Evolutionary conservation across 1,139 yeast genomes (phyloP), one percentile per base, ranked within the genome.

Genomic region (Saccharomyces hybrid): DNA sequence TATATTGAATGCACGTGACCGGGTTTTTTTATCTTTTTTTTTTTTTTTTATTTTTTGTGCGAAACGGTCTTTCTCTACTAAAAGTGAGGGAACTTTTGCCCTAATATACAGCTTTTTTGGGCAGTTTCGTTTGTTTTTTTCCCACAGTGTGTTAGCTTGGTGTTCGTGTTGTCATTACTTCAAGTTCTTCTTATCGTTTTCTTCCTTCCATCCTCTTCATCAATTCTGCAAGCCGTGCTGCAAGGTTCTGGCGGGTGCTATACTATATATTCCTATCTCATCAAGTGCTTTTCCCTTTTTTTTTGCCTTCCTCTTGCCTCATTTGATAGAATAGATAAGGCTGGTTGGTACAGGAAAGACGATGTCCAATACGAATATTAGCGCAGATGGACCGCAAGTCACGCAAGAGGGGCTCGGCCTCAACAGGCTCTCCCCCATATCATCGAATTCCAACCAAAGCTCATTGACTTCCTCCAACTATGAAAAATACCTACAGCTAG

Each of bases 401-500:
- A 38, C 16, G 44, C 8, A 38, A 5, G 44, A 38, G 44, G 44
- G 44, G 5, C 44, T 38, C 16, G 44, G 44, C 44, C 19, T 38
- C 7, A 38, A 38, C 44, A 38, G 11, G 44, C 44, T 38, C 24
- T 38, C 44, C 24, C 44, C 44, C 12, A 38, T 38, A 38, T 38
- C 44, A 38, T 38, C 44, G 12, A 38, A 38, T 38, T 38, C 44
- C 4, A 38, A 38, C 24, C 44, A 21, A 11, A 46, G 46, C 7
- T 62, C 65, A 9, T 52, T 59, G 16, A 52, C 63, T 11, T 60
- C 64, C 7, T 55, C 65, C 9, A 56, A 64, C 38, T 66, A 66
- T 52, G 65, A 64, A 34, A 62, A 63, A 28, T 69, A 69, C 52
- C 54, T 70, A 42, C 61, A 61, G 50, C 52, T 65, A 21, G 91